Conservation (phyloP, 495 filamentous ascomycete species). For the Venustampulla echinocandica region DNA sequence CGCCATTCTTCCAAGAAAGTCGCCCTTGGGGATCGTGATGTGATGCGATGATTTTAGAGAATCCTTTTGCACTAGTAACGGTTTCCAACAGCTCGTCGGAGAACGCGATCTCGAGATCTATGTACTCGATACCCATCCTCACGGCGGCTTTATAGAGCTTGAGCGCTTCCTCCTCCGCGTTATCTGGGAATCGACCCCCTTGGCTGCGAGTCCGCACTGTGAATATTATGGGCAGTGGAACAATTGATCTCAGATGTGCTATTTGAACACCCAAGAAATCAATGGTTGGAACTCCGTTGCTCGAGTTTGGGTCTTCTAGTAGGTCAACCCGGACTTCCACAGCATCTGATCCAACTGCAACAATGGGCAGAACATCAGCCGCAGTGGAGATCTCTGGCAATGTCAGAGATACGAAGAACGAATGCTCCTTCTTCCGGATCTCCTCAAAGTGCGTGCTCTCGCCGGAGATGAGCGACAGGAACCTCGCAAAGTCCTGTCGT, state of each 20-base stretch:
- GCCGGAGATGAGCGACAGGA: constrained; percentile 66
- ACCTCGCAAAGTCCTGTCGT: constrained; percentile 70
- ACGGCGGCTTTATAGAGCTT: constrained; percentile 70
- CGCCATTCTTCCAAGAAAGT: constrained; percentile 80
- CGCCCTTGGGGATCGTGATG: constrained; percentile 80
- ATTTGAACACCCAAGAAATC: constrained; percentile 79
- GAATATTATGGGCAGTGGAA: constrained; percentile 85
- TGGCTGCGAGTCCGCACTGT: constrained; percentile 81
- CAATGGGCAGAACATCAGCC: constrained; percentile 55
- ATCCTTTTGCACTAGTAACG: constrained; percentile 59
- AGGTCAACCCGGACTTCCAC: constrained; percentile 93
- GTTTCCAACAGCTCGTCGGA: constrained; percentile 60
- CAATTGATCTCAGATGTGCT: constrained; percentile 63
- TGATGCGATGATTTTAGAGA: constrained; percentile 78
- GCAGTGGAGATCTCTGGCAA: constrained; percentile 60
- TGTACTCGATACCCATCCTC: constrained; percentile 77
- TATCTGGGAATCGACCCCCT: constrained; percentile 82
- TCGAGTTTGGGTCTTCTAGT: constrained; percentile 59
- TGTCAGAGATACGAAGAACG: constrained; percentile 90
- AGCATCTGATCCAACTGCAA: constrained; percentile 81
- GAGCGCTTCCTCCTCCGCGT: constrained; percentile 56
- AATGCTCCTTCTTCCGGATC: constrained; percentile 62
- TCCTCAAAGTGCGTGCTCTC: constrained; percentile 52
- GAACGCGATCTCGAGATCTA: constrained; percentile 89
- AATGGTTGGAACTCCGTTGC: constrained; percentile 48